Evolutionary conservation across 2,329 filamentous ascomycete genomes (phyloP).

Genomic region (Orbilia quercus): DNA sequence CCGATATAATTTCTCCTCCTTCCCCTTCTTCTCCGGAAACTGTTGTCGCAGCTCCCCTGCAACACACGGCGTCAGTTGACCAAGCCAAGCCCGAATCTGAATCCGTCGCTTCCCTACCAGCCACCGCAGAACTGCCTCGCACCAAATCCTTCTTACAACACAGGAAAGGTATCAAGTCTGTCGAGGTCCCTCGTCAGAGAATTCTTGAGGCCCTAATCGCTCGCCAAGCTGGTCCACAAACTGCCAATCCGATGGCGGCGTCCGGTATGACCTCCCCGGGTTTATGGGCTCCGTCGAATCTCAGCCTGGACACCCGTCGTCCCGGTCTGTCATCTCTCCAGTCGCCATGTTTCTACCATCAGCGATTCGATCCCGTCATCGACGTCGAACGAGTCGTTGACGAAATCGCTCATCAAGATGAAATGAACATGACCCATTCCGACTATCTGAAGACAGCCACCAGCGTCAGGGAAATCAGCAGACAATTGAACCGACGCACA

Average conservation of each 20-base stretch:
- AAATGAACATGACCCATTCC: constrained; percentile 90
- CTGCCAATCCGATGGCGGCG: constrained; percentile 51
- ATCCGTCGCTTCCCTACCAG: constrained; percentile 15
- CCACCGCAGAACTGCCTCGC: constrained; percentile 25
- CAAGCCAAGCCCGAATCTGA: constrained; percentile 9
- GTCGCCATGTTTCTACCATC: constrained; percentile 97
- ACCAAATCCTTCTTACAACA: constrained; percentile 52
- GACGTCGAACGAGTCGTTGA: constrained; percentile 95
- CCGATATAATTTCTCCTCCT: constrained; percentile 43
- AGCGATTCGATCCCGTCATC: constrained; percentile 94
- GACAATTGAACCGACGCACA: constrained; percentile 90
- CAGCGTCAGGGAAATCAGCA: constrained; percentile 92
- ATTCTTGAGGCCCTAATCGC: constrained; percentile 54
- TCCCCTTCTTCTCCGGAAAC: constrained; percentile 44
- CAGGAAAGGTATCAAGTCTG: constrained; percentile 52
- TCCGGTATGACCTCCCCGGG: constrained; percentile 26
- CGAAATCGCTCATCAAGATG: constrained; percentile 82
- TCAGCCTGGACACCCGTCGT: constrained; percentile 61
- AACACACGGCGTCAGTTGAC: constrained; percentile 26
- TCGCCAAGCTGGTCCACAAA: constrained; percentile 51
- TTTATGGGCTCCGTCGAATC: constrained; percentile 36
- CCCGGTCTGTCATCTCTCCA: constrained; percentile 69
- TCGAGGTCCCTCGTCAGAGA: constrained; percentile 51
- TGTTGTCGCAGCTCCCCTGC: constrained; percentile 36
- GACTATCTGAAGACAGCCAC: constrained; percentile 94